Conservation (phyloP, 2,329 filamentous ascomycete species). For the Stemphylium beticola region DNA sequence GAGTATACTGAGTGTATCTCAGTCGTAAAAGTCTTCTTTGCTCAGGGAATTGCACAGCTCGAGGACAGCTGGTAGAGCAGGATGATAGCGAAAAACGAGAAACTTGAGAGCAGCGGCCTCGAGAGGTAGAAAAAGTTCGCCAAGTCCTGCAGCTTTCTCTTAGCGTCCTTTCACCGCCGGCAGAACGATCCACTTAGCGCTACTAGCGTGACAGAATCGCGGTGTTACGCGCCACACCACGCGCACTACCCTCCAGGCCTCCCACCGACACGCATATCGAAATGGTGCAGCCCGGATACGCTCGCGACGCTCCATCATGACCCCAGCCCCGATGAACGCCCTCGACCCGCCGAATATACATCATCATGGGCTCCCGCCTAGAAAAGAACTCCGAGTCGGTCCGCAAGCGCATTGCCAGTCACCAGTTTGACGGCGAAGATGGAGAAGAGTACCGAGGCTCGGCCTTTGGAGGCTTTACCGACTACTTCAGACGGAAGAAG, state of each 20-base stretch:
- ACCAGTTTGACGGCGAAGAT: slow-evolving; percentile 78
- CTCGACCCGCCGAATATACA: slow-evolving; percentile 18
- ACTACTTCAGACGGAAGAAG: slow-evolving; percentile 96
- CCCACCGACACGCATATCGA: slow-evolving; percentile 1
- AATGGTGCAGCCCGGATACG: slow-evolving; percentile 3
- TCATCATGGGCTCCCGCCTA: slow-evolving; percentile 66
- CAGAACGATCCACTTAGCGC: slow-evolving; percentile 21
- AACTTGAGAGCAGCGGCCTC: slow-evolving; percentile 17
- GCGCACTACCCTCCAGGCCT: slow-evolving; percentile 14
- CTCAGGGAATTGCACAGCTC: slow-evolving; percentile 25
- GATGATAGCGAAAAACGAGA: slow-evolving; percentile 14
- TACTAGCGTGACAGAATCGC: slow-evolving; percentile 14
- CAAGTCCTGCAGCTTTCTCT: slow-evolving; percentile 32
- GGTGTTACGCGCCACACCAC: slow-evolving; percentile 22
- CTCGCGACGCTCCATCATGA: slow-evolving; percentile 32
- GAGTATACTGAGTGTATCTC: not conserved
- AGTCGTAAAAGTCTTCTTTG: slow-evolving; percentile 2
- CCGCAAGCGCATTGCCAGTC: slow-evolving; percentile 68
- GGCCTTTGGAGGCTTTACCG: slow-evolving; percentile 84
- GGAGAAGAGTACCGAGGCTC: slow-evolving; percentile 92
- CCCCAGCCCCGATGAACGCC: slow-evolving; percentile 23
- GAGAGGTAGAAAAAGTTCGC: slow-evolving; percentile 35
- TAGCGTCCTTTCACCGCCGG: slow-evolving; percentile 34
- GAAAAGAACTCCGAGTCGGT: slow-evolving; percentile 65
- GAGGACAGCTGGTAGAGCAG: slow-evolving; percentile 26